A percentile compares a stretch with the other conserved stretches of the same genome.
These are phyloP conservation scores for Sclerotinia sclerotiorum DNA, from an alignment of 2,329 filamentous ascomycete species.

Conservation along the genomic window DNA sequence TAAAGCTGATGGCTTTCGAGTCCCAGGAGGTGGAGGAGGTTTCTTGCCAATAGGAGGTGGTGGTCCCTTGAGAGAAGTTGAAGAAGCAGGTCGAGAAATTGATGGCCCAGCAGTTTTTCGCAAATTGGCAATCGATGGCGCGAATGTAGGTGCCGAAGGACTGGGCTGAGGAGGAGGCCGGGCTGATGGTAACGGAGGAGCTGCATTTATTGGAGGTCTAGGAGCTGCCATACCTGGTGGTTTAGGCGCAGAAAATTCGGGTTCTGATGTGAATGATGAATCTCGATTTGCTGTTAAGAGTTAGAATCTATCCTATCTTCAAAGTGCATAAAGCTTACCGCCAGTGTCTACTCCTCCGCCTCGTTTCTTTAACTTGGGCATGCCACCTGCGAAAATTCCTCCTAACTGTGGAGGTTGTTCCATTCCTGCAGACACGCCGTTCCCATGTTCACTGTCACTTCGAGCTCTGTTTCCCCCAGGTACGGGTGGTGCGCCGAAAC, in stretches of 20 bases:
- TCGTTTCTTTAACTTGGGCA: slow-evolving; percentile 89
- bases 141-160: slow-evolving; percentile 50
- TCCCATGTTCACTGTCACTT: slow-evolving; percentile 78
- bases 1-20: slow-evolving; percentile 52
- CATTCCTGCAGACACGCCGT: slow-evolving; percentile 44
- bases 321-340: slow-evolving; percentile 44
- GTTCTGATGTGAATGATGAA: slow-evolving; percentile 77
- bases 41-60: slow-evolving; percentile 80
- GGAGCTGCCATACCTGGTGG: slow-evolving; percentile 56
- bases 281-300: slow-evolving; percentile 57
- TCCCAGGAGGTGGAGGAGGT: slow-evolving; percentile 60
- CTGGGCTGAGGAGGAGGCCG: slow-evolving; percentile 49
- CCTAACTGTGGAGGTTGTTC: slow-evolving; percentile 75
- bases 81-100: slow-evolving; percentile 57
- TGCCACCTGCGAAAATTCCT: slow-evolving; percentile 88
- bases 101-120: slow-evolving; percentile 56
- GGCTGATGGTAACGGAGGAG: slow-evolving; percentile 43
- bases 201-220: slow-evolving; percentile 58
- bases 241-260: slow-evolving; percentile 65
- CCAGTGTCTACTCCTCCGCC: slow-evolving; percentile 78
- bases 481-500: slow-evolving; percentile 66
- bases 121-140: slow-evolving; percentile 58
- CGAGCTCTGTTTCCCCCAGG: slow-evolving; percentile 66
- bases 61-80: slow-evolving; percentile 64
- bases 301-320: slow-evolving; percentile 17